These are phyloP conservation scores for Butyriboletus loyo DNA, from an alignment of 768 basidiomycete genomes.

Conservation along the genomic window DNA sequence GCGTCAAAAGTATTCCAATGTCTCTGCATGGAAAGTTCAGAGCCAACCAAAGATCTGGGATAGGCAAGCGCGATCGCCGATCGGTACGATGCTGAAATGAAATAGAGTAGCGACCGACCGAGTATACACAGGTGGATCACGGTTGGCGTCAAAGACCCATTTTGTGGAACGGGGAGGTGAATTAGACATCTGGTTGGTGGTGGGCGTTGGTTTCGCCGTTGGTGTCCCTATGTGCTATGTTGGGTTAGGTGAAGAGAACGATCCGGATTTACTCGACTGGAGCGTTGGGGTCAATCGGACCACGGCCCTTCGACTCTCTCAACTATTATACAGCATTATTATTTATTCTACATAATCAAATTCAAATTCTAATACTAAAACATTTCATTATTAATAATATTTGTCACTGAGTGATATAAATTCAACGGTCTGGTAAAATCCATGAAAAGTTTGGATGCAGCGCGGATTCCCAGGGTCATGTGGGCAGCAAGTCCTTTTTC, in stretches of 20 bases:
- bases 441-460: too few relatives aligned
- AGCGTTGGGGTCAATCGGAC: too few relatives aligned
- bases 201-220: background rate
- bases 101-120: constrained; percentile 4
- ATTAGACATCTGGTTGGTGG: background rate
- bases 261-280: background rate
- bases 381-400: too few relatives aligned
- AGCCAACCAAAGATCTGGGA: constrained; percentile 13
- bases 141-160: constrained; percentile 10
- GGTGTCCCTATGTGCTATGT: background rate
- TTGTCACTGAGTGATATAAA: too few relatives aligned
- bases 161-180: background rate
- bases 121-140: constrained; percentile 12
- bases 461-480: too few relatives aligned
- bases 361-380: too few relatives aligned
- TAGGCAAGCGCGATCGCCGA: background rate
- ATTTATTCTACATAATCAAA: too few relatives aligned
- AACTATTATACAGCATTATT: too few relatives aligned
- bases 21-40: constrained; percentile 13
- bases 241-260: background rate
- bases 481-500: too few relatives aligned
- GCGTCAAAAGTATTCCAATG: constrained; percentile 10
- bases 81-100: background rate
- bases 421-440: too few relatives aligned
- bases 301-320: too few relatives aligned